Evolutionary conservation across 331 rosid species (phyloP), one percentile per base, ranked within the genome.

Genomic region (Prunus yedoensis): DNA sequence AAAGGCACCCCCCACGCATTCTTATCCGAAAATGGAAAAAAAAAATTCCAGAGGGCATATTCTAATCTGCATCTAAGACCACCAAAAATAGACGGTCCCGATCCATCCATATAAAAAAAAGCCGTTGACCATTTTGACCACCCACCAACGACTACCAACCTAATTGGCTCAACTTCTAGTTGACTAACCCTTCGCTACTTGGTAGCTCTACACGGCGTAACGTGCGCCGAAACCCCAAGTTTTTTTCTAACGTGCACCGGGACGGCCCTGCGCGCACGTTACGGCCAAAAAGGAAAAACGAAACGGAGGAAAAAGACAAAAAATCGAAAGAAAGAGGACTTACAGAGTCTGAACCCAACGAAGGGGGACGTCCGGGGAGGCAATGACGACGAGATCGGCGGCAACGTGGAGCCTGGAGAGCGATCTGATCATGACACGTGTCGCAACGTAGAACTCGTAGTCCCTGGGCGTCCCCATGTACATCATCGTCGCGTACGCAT

Each of bases 401-500:
- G 88, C 68, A 20, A 82, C 97, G 25, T 88, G 66, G 50, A 92
- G 95, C 11, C 61, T 76, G 8, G 77, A 25, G 0, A 94, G 93
- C 14, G 99, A 94, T 82, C 89, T 85, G 56, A 94, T 71, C 53
- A 94, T 80, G 11, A 94, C 97, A 10, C 99, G 91, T 53, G 88
- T 87, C 9, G 94, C 99, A 16, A 94, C 80, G 84, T 89, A 94
- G 83, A 94, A 94, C 85, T 94, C 99, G 74, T 92, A 94, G 83
- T 94, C 99, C 73, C 99, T 88, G 0, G 91, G 89, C 8, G 97
- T 92, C 15, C 97, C 97, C 79, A 94, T 89, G 67, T 94, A 94
- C 97, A 94, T 94, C 99, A 94, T 90, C 62, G 99, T 86, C 10
- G 96, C 99, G 76, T 94, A 94, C 0, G 99, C 99, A 80, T 94